Evolutionary conservation across 495 filamentous ascomycete species (phyloP), one percentile per base, ranked within the genome.

Genomic region (Aspergillus heteromorphus): DNA sequence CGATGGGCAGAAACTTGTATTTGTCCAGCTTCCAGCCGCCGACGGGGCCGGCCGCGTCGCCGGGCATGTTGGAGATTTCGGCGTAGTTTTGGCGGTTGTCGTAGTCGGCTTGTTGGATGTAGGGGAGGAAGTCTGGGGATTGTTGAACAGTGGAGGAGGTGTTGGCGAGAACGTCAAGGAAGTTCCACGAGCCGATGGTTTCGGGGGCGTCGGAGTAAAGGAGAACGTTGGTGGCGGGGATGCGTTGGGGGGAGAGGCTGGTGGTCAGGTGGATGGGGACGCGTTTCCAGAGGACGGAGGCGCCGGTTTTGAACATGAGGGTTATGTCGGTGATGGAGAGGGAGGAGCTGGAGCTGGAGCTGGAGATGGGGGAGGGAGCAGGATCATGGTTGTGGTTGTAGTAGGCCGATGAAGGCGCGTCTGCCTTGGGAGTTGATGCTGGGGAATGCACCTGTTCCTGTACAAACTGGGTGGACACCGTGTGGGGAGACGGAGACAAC

Each of bases 1-100:
- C 50, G 48, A 79, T 73, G 5, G 74, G 74, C 34, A 79, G 42
- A 40, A 74, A 73, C 58, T 79, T 80, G 72, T 74, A 79, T 54
- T 77, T 76, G 55, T 79, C 75, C 10, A 78, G 67, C 30, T 72
- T 71, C 74, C 74, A 77, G 16, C 67, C 67, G 3, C 65, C 64
- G 10, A 57, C 31, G 9, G 58, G 55, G 25, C 58, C 53, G 18
- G 62, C 54, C 13, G 36, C 49, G 20, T 62, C 62, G 21, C 65
- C 68, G 11, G 55, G 51, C 14, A 59, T 41, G 42, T 61, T 64
- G 40, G 53, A 45, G 7, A 52, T 40, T 41, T 64, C 62, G 27
- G 62, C 62, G 52, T 59, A 65, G 40, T 51, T 53, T 48, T 61
- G 59, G n/a, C 57, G 57, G 21, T 48, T 27, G 21, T 59, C 61